Evolutionary conservation across 257 asterid genomes (phyloP), one percentile per base, ranked within the genome.

Genomic region (Cynanchum wilfordii): DNA sequence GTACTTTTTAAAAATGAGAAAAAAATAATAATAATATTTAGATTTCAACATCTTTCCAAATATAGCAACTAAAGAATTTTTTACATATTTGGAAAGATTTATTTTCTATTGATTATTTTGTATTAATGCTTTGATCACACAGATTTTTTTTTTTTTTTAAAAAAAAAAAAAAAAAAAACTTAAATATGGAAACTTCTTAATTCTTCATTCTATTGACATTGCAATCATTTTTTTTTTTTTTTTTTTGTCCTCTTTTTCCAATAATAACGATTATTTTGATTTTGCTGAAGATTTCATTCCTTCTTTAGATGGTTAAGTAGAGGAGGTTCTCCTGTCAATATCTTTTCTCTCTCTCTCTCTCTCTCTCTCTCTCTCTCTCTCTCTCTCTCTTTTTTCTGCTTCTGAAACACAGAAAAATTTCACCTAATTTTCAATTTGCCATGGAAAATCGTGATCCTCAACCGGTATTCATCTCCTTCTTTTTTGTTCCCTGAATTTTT

Each of bases 401-500:
- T 27, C 66, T 29, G 66, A 59, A 29, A 59, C 1, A 59, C 42
- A 27, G 66, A 13, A 27, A 56, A 49, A 0, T 54, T 58, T 59
- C 10, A 27, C 66, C 42, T 4, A 15, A 20, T 64, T 36, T 11
- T 58, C 20, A 11, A 11, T 38, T 22, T 20, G 45, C 69, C 38
- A 72, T 72, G 69, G 69, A 72, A 20, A 44, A 44, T 25, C 68
- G 17, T 40, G 68, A 30, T 10, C 45, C 8, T 58, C 47, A 59
- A 59, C 69, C 57, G 76, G 76, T 72, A 57, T 5, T n/a, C 44
- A 11, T 38, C 29, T 44, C 3, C 57, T 33, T 38, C 10, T 42
- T 8, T 7, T 42, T 42, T 7, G 7, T 7, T 30, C 0, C 10
- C 22, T 16, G 10, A 29, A 10, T 33, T 33, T 42, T 33, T 54